Conservation (phyloP, 495 filamentous ascomycete genomes). For the Penicillium waksmanii region DNA sequence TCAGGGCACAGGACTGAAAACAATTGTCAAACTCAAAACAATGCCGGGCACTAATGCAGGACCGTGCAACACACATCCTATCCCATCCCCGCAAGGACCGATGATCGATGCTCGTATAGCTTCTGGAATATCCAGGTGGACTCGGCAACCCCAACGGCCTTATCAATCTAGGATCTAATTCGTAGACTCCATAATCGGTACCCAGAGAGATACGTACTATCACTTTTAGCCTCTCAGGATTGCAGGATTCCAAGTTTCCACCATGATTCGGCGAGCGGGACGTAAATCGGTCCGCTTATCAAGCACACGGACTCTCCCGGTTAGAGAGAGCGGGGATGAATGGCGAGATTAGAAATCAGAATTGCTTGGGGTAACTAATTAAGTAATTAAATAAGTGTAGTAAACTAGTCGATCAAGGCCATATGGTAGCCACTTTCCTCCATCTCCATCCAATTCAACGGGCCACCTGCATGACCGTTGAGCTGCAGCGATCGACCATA, state of each 20-base stretch:
- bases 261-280: neutral
- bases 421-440: neutral
- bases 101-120: neutral
- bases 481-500: constrained; percentile 20
- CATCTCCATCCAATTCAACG: neutral
- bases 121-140: neutral
- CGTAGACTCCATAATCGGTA: too few relatives aligned
- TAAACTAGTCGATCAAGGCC: too few relatives aligned
- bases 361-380: neutral
- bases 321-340: constrained; percentile 9
- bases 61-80: constrained; percentile 5
- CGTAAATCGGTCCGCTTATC: constrained; percentile 15
- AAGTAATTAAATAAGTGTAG: too few relatives aligned
- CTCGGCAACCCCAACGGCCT: too few relatives aligned
- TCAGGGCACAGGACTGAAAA: neutral
- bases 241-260: neutral
- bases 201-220: too few relatives aligned
- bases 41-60: constrained; percentile 13
- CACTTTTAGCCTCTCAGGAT: too few relatives aligned
- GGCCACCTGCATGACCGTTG: constrained; percentile 28
- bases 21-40: constrained; percentile 6
- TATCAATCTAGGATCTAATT: too few relatives aligned
- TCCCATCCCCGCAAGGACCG: constrained; percentile 15
- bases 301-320: constrained; percentile 12
- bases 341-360: constrained; percentile 17